A percentile compares a stretch with the other conserved stretches of the same genome.
Evolutionary conservation across 495 filamentous ascomycete species (phyloP).

Genomic region (Penicillium simplicissimum): DNA sequence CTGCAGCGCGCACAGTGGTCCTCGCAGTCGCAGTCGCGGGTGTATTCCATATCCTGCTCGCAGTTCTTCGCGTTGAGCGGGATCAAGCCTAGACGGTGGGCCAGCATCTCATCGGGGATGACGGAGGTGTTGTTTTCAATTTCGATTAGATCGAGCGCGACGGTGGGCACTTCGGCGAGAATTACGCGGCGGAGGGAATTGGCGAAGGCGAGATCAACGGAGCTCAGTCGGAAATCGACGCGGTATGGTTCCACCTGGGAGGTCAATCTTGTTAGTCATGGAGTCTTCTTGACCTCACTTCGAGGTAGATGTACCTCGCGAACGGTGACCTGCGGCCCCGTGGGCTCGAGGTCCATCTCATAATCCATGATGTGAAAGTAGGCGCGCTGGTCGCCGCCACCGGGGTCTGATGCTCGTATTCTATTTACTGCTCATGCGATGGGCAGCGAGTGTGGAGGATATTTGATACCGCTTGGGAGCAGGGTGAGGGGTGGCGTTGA

Average conservation of each 20-base stretch:
- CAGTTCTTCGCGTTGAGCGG: conserved; percentile 83
- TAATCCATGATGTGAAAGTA: conserved; percentile 58
- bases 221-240: conserved; percentile 80
- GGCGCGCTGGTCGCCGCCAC: conserved; percentile 33
- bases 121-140: conserved; percentile 92
- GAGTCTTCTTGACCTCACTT: neutral
- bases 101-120: conserved; percentile 91
- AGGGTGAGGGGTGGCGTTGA: neutral
- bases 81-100: conserved; percentile 88
- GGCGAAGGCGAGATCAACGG: conserved; percentile 83
- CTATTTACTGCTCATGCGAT: conserved; percentile 10
- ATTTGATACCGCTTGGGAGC: neutral
- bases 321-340: conserved; percentile 69
- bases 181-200: conserved; percentile 92
- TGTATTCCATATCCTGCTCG: conserved; percentile 78
- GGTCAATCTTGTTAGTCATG: conserved; percentile 3
- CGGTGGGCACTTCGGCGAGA: conserved; percentile 90
- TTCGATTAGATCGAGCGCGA: conserved; percentile 94
- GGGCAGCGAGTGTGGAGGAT: neutral
- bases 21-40: conserved; percentile 96
- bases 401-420: conserved; percentile 15
- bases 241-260: conserved; percentile 63
- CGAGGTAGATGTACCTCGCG: conserved; percentile 53
- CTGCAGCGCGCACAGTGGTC: conserved; percentile 88
- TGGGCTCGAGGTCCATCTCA: conserved; percentile 67